These are phyloP conservation scores for Stereum hirsutum DNA, from an alignment of 1,284 basidiomycete species.

Conservation along the genomic window DNA sequence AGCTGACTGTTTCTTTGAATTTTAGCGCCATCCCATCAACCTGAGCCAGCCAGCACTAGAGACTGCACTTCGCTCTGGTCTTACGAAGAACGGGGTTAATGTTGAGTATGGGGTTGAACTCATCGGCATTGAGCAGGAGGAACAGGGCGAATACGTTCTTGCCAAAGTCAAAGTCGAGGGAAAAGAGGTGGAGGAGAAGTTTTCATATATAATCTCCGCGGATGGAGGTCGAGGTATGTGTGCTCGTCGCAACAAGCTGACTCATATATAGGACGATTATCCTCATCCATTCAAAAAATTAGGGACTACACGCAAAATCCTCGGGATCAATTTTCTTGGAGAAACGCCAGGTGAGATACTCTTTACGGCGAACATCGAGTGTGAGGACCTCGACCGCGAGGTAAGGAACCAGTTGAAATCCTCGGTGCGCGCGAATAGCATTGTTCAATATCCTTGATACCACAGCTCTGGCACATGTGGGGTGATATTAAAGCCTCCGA, in stretches of 20 bases:
- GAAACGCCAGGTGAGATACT: conserved; percentile 14
- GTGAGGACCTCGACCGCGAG: conserved; percentile 10
- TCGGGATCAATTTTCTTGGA: conserved; percentile 14
- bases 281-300: background rate
- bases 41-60: conserved; percentile 9
- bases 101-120: conserved; percentile 13
- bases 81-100: conserved; percentile 7
- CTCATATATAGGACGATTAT: background rate
- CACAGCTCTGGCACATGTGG: conserved; percentile 13
- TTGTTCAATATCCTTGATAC: background rate
- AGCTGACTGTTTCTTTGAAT: background rate
- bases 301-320: conserved; percentile 8
- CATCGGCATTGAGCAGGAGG: conserved; percentile 8
- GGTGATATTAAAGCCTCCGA: too few relatives aligned
- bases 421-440: background rate
- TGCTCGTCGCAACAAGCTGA: background rate
- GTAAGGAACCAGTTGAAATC: too few relatives aligned
- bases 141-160: conserved; percentile 5
- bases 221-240: conserved; percentile 13
- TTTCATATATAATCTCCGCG: conserved; percentile 12
- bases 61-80: conserved; percentile 8
- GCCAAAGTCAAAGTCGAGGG: background rate
- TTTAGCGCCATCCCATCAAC: background rate
- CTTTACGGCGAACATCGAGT: conserved; percentile 11
- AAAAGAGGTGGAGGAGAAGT: conserved; percentile 3